phyloP scores from a whole-genome alignment of 2,329 filamentous ascomycete species.

The Aphanocladium album region DNA sequence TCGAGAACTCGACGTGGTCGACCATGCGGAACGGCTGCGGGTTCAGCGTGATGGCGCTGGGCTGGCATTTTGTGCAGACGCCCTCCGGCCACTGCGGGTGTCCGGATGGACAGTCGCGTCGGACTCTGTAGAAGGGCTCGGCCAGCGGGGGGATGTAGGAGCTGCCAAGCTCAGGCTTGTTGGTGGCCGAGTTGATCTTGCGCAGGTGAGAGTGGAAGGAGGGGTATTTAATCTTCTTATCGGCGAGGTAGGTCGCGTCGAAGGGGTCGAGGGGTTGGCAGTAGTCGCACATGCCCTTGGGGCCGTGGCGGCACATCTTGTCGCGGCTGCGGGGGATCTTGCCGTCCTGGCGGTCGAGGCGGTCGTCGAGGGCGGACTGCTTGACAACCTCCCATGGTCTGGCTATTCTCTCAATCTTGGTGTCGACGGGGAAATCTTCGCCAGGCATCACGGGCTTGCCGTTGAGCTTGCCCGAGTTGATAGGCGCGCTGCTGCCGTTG shows the following conservation, averaged over 20 bases:
- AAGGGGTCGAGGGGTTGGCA: conserved; percentile 97
- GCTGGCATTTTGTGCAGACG: conserved; percentile 97
- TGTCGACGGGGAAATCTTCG: conserved; percentile 61
- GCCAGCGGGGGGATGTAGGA: conserved; percentile 94
- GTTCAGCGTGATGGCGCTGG: conserved; percentile 91
- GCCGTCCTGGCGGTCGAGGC: conserved; percentile 79
- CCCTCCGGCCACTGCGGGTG: conserved; percentile 93
- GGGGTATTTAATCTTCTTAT: conserved; percentile 98
- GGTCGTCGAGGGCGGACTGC: conserved; percentile 83
- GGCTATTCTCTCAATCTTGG: conserved; percentile 56
- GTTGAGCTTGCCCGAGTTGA: conserved; percentile 65
- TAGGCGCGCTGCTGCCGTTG: conserved; percentile 30
- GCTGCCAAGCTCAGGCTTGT: conserved; percentile 87
- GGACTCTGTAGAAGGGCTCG: conserved; percentile 89
- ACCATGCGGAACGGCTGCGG: conserved; percentile 95
- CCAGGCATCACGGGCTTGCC: conserved; percentile 67
- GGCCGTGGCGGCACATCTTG: conserved; percentile 92
- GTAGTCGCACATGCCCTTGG: conserved; percentile 98
- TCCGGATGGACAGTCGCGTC: conserved; percentile 82
- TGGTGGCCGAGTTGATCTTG: conserved; percentile 93
- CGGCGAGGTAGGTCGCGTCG: conserved; percentile 77
- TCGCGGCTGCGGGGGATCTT: conserved; percentile 77
- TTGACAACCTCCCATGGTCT: conserved; percentile 76
- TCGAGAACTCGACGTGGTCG: conserved; percentile 94
- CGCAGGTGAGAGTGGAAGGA: conserved; percentile 93